Percentiles rank a stretch among this genome's conserved stretches.
Conservation (phyloP, 1,139 yeast species). For the Trichomonascaceae sp. region DNA sequence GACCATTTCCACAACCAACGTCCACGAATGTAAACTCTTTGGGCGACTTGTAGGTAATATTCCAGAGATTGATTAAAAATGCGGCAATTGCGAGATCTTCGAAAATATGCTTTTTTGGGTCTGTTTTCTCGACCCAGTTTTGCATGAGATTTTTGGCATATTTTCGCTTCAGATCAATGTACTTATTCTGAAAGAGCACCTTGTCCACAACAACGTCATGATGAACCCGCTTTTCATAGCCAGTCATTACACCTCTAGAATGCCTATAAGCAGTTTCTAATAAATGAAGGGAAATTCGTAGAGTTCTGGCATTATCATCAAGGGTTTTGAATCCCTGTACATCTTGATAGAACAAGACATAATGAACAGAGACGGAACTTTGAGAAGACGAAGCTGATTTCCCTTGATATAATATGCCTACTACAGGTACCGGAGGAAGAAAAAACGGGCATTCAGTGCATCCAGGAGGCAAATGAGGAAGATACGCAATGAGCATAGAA, state of each 20-base stretch:
- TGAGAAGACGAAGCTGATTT: constrained; percentile 10
- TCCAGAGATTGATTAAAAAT: constrained; percentile 86
- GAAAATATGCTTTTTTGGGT: constrained; percentile 92
- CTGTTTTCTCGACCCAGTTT: constrained; percentile 87
- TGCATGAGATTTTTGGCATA: constrained; percentile 74
- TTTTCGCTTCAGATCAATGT: constrained; percentile 72
- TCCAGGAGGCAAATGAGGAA: constrained; percentile 56
- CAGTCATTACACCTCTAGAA: constrained; percentile 73
- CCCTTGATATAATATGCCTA: constrained; percentile 60
- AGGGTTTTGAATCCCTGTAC: constrained; percentile 22
- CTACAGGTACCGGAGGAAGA: constrained; percentile 74
- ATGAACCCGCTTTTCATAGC: constrained; percentile 80
- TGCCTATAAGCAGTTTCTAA: constrained; percentile 78
- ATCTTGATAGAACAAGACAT: constrained; percentile 52
- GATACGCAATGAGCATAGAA: constrained; percentile 54
- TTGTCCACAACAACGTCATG: constrained; percentile 85
- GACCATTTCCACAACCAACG: constrained; percentile 93
- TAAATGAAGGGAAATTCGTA: constrained; percentile 76
- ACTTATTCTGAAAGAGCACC: constrained; percentile 75
- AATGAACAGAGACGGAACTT: constrained; percentile 65
- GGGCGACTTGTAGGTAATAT: constrained; percentile 44
- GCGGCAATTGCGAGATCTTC: constrained; percentile 97
- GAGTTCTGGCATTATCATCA: constrained; percentile 46
- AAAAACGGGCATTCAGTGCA: constrained; percentile 77
- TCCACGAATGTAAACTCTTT: constrained; percentile 69